Base-by-base conservation (phyloP, 495 filamentous ascomycete species). In the Cudoniella acicularis region DNA sequence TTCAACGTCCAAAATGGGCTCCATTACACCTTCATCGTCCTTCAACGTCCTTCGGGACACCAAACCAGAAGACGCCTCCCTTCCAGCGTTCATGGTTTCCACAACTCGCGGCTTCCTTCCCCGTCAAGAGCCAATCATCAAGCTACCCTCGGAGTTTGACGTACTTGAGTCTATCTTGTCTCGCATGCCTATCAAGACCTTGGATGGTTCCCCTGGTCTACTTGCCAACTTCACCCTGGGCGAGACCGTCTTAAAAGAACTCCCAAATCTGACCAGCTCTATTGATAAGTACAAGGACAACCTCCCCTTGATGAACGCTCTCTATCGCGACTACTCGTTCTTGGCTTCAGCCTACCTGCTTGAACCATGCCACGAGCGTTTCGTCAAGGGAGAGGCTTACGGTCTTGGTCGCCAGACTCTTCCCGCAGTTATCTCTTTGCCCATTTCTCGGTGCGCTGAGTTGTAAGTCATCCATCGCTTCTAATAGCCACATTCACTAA, bases 271-370 rank as follows among this genome's bases (percentile, higher is more conserved):
- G 41, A 87, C 87, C 16, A 75, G 76, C 2, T 77, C 80, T 59
- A 77, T 95, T 49, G 84, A 90, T 61, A 86, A 86, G 68, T 85
- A 91, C 61, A 73, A 75, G 40, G 71, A 77, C 51, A 85, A 96
- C 70, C 77, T 91, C 18, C 86, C 85, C 17, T 75, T 87, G 25
- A 79, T 93, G 77, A 90, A 89, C 67, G 92, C 90, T 24, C 73
- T 93, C 54, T 96, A 95, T 71, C 77, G 92, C 22, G 92, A 96
- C 74, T 96, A 96, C 69, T 87, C 87, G 23, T 96, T 95, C 75
- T 74, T 96, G 2, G 89, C 91, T 0, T 92, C 88, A 13, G 87
- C 91, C 0, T 96, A 94, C 68, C 76, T 96, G 16, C 80, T 96
- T n/a, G 92, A 96, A 75, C 92, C 92, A n/a, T 96, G 92, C 71